A percentile compares a stretch with the other conserved stretches of the same genome.
Conservation (phyloP, 148 eudicot genomes). For the Camellia granthamiana region DNA sequence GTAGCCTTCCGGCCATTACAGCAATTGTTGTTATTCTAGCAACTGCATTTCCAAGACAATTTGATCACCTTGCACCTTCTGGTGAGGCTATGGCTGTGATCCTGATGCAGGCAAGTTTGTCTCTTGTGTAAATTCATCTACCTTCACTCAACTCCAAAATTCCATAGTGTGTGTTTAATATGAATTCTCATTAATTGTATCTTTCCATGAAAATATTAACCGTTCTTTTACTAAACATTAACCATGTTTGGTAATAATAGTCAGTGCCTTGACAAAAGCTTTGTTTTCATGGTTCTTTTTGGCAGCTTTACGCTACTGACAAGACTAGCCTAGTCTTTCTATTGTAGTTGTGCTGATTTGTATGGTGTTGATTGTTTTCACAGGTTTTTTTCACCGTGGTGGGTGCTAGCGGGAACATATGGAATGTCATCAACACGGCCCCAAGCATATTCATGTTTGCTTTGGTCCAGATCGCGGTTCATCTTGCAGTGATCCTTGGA, state of each 20-base stretch:
- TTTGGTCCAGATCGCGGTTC: conserved; percentile 69
- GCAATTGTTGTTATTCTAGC: conserved; percentile 74
- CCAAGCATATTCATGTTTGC: conserved; percentile 85
- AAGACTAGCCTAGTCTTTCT: not conserved
- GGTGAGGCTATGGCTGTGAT: conserved; percentile 71
- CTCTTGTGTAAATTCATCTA: conserved; percentile 4
- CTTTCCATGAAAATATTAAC: no score
- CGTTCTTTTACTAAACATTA: no score
- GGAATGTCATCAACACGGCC: conserved; percentile 71
- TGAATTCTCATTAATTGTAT: not conserved
- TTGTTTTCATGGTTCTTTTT: not conserved
- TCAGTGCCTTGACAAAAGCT: not conserved
- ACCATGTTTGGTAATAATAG: not conserved
- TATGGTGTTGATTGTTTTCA: not conserved
- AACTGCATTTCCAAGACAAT: conserved; percentile 59
- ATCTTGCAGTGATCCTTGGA: conserved; percentile 77
- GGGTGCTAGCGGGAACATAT: conserved; percentile 79
- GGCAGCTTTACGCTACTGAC: not conserved
- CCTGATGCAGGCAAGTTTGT: conserved; percentile 68
- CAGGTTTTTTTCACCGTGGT: conserved; percentile 87
- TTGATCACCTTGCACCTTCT: conserved; percentile 70
- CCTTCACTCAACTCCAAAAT: not conserved
- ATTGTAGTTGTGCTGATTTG: not conserved
- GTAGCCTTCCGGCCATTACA: conserved; percentile 68
- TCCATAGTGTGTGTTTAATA: not conserved